Evolutionary conservation across 768 basidiomycete species (phyloP).

Genomic region (Leucocoprinus birnbaumii): DNA sequence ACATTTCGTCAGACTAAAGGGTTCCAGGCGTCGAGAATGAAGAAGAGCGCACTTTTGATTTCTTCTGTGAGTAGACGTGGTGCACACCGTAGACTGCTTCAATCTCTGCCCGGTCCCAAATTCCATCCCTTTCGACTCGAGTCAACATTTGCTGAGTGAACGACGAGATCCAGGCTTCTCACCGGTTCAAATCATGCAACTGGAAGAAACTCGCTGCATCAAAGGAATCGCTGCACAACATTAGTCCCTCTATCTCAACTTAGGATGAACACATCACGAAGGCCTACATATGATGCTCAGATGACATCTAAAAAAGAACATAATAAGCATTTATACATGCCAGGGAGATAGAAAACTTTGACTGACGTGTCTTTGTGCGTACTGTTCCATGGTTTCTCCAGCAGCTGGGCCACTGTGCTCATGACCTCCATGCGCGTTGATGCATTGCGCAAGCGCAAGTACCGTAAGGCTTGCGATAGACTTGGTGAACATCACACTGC

Average conservation of each 20-base stretch:
- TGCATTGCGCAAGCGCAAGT: slow-evolving; percentile 29
- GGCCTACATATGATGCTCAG: slow-evolving; percentile 81
- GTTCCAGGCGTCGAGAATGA: background rate
- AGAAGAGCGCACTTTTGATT: slow-evolving; percentile 53
- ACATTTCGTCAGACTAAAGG: background rate
- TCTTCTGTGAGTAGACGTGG: slow-evolving; percentile 83
- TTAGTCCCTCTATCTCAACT: background rate
- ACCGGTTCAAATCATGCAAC: slow-evolving; percentile 90
- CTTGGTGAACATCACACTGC: slow-evolving; percentile 43
- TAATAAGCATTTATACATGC: slow-evolving; percentile 6
- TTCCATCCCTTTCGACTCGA: slow-evolving; percentile 54
- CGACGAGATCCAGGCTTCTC: slow-evolving; percentile 16
- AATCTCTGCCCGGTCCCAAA: slow-evolving; percentile 85
- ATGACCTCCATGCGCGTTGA: slow-evolving; percentile 60
- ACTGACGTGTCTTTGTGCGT: slow-evolving; percentile 90
- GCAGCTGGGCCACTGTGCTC: slow-evolving; percentile 42
- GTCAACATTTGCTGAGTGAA: slow-evolving; percentile 11
- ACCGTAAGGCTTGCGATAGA: slow-evolving; percentile 36
- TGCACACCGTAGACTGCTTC: slow-evolving; percentile 97
- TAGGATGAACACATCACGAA: background rate
- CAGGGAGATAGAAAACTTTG: background rate
- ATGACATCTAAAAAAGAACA: slow-evolving; percentile 65
- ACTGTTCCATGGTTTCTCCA: slow-evolving; percentile 72
- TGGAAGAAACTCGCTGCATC: slow-evolving; percentile 90
- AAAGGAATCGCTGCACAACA: slow-evolving; percentile 63